Evolutionary conservation across 1,284 basidiomycete species (phyloP), one percentile per base, ranked within the genome.

Genomic region (Grifola frondosa): DNA sequence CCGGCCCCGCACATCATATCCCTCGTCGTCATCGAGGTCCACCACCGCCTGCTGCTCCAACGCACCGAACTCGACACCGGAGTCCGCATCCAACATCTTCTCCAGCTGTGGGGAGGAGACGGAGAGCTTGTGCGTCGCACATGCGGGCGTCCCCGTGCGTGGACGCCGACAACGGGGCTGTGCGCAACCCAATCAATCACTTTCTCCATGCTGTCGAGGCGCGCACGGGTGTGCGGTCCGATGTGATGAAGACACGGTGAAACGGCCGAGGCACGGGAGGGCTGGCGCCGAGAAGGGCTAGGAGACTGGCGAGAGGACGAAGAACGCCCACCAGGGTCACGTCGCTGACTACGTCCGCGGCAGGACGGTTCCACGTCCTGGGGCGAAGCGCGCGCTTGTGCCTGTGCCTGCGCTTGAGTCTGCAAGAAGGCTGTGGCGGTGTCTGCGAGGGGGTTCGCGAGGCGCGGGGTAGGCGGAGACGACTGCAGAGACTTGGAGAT

Each of bases 401-500:
- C 44, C 21, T 58, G 37, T 26, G 54, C 37, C 25, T 42, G 37
- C 9, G 45, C 13, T 47, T 56, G 54, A n/a, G 46, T 36, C 16
- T 60, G 42, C 16, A 59, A 61, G 25, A 60, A 49, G 16, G 61
- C 61, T 17, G 57, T 53, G 6, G 60, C 60, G 32, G 48, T 52
- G 42, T 63, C 53, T 15, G 66, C 47, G 1, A 59, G 44, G 2
- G 65, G 59, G 35, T 61, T 42, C n/a, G 64, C 56, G 17, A 63
- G 50, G 32, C 59, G 60, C 2, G 66, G 64, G 6, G 62, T 63
- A 25, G 64, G 61, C 4, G 64, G 66, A 6, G 62, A 62, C 5
- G 52, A 57, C 43, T 53, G 62, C 38, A 58, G 47, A 10, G 56
- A 62, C 3, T 53, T 58, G 40, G 71, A 68, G 39, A 74, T 73